phyloP scores from a whole-genome alignment of 768 basidiomycete genomes.

The Vararia minispora region DNA sequence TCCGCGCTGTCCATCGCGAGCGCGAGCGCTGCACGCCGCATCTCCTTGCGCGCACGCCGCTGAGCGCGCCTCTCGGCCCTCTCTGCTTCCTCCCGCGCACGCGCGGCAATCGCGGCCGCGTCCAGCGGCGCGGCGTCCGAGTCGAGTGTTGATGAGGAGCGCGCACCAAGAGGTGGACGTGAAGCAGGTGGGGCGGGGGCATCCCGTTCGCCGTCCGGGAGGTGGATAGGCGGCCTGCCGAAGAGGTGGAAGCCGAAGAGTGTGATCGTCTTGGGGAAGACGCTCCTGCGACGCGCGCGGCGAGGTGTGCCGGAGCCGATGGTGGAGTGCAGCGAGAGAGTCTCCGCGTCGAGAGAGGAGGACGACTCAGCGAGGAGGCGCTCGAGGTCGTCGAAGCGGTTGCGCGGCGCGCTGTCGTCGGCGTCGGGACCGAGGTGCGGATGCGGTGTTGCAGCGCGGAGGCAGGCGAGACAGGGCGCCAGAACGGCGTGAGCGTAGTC shows the following conservation, averaged over 20 bases:
- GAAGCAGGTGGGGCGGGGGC: no score
- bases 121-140: constrained; percentile 63
- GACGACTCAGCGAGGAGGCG: constrained; percentile 36
- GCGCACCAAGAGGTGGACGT: constrained; percentile 7
- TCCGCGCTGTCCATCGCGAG: constrained; percentile 22
- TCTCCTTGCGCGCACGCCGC: constrained; percentile 34
- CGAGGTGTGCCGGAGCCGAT: constrained; percentile 26
- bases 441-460: constrained; percentile 17
- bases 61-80: constrained; percentile 39
- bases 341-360: constrained; percentile 36
- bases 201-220: constrained; percentile 42
- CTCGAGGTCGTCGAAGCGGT: constrained; percentile 34
- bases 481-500: constrained; percentile 50
- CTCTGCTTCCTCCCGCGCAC: constrained; percentile 20
- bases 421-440: constrained; percentile 17
- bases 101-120: constrained; percentile 38
- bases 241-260: constrained; percentile 62
- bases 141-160: constrained; percentile 42
- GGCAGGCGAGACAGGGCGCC: constrained; percentile 49
- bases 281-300: constrained; percentile 13
- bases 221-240: constrained; percentile 48
- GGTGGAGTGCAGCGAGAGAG: constrained; percentile 58
- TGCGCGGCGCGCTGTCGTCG: constrained; percentile 25
- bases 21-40: constrained; percentile 29
- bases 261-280: constrained; percentile 30